Evolutionary conservation across 176 grass and related monocot species (phyloP).

Genomic region (Rhipidocladum racemiflorum): DNA sequence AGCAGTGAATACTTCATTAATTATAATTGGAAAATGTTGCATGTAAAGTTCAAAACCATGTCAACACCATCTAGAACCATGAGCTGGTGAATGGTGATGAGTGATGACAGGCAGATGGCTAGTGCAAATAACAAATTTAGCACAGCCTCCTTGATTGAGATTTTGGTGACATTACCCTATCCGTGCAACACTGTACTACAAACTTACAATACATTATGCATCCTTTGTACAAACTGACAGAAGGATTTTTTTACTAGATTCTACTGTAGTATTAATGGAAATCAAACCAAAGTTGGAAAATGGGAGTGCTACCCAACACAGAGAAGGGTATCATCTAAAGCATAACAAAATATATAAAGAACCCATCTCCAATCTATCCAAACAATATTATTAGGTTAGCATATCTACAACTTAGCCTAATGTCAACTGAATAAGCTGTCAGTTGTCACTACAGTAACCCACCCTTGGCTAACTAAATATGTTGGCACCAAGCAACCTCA

Average conservation of each 20-base stretch:
- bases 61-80: background rate
- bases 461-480: background rate
- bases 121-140: background rate
- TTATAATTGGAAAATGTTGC: background rate
- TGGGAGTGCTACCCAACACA: background rate
- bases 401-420: background rate
- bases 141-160: background rate
- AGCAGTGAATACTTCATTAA: background rate
- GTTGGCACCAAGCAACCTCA: background rate
- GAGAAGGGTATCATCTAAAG: background rate
- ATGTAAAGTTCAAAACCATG: background rate
- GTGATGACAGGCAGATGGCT: background rate
- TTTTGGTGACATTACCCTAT: background rate
- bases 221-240: background rate
- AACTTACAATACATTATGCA: background rate
- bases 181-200: background rate
- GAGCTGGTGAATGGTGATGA: background rate
- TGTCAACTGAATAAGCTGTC: background rate
- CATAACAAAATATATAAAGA: background rate
- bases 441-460: constrained; percentile 1
- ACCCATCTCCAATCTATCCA: background rate
- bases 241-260: background rate
- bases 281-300: background rate
- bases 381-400: background rate
- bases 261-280: background rate